Conservation (phyloP, 306 rosid species). For the Glycine tomentella region DNA sequence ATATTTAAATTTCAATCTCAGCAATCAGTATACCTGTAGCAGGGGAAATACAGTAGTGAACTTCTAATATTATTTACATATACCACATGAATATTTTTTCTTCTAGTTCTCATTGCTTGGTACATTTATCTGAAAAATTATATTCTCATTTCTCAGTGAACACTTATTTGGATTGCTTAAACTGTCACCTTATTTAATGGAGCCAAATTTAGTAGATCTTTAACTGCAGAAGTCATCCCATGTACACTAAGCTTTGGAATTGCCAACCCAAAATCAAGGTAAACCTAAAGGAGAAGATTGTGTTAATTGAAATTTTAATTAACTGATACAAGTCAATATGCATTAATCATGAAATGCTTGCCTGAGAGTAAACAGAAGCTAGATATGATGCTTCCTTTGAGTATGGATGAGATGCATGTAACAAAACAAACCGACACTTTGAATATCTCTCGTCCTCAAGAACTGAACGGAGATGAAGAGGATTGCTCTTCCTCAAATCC, state of each 20-base stretch:
- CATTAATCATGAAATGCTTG: slow-evolving; percentile 37
- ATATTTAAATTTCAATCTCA: neutral
- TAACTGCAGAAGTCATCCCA: slow-evolving; percentile 85
- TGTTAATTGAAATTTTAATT: slow-evolving; percentile 32
- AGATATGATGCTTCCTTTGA: slow-evolving; percentile 93
- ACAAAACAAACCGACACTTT: slow-evolving; percentile 74
- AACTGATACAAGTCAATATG: slow-evolving; percentile 30
- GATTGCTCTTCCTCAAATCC: slow-evolving; percentile 85
- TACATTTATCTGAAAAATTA: neutral
- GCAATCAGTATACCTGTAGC: too few relatives aligned
- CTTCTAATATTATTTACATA: neutral
- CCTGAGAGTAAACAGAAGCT: slow-evolving; percentile 88
- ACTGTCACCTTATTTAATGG: slow-evolving; percentile 76
- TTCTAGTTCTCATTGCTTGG: too few relatives aligned
- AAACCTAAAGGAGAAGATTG: slow-evolving; percentile 60
- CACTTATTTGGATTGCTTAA: neutral
- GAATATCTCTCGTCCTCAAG: slow-evolving; percentile 87
- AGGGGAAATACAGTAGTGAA: too few relatives aligned
- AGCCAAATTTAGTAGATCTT: slow-evolving; percentile 90
- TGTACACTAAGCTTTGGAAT: slow-evolving; percentile 90
- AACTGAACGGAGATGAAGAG: slow-evolving; percentile 84
- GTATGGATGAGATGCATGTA: slow-evolving; percentile 91
- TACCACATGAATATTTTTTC: too few relatives aligned
- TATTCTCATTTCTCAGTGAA: too few relatives aligned
- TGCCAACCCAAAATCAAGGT: slow-evolving; percentile 93